A percentile compares a stretch with the other conserved stretches of the same genome.
Evolutionary conservation across 2,329 filamentous ascomycete species (phyloP).

Genomic region (Penicillium janthinellum): DNA sequence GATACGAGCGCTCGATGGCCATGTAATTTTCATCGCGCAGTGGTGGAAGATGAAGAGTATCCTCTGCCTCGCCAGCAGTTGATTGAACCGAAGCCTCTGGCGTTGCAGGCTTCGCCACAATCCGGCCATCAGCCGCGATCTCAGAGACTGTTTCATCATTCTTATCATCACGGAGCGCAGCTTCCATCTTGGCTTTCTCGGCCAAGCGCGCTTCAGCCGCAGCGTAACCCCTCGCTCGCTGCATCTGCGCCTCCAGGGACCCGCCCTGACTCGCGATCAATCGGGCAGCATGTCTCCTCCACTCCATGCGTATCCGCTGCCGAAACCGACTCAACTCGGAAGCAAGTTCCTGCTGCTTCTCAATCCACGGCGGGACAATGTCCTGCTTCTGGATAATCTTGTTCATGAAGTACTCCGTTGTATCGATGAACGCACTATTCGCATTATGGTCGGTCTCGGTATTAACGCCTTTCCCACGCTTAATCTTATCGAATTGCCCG

Average conservation of each 20-base stretch:
- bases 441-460: constrained; percentile 75
- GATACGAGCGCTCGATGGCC: constrained; percentile 70
- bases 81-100: constrained; percentile 3
- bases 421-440: constrained; percentile 88
- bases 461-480: constrained; percentile 72
- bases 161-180: constrained; percentile 22
- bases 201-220: constrained; percentile 63
- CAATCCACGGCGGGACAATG: constrained; percentile 95
- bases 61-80: constrained; percentile 15
- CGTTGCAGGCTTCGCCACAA: constrained; percentile 14
- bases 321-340: constrained; percentile 72
- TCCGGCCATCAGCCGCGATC: constrained; percentile 30
- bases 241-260: constrained; percentile 70
- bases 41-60: constrained; percentile 54
- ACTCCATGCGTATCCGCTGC: constrained; percentile 73
- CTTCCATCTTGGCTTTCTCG: constrained; percentile 28
- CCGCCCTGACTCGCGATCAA: constrained; percentile 79
- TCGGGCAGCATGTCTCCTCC: constrained; percentile 78
- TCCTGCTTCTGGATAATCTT: constrained; percentile 97
- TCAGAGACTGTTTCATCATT: constrained; percentile 15
- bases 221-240: constrained; percentile 71
- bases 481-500: constrained; percentile 85
- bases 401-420: constrained; percentile 97
- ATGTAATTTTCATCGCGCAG: constrained; percentile 83
- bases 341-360: constrained; percentile 91